Base-by-base conservation (phyloP, 176 grass and related monocot genomes). In the Oryza nivara region DNA sequence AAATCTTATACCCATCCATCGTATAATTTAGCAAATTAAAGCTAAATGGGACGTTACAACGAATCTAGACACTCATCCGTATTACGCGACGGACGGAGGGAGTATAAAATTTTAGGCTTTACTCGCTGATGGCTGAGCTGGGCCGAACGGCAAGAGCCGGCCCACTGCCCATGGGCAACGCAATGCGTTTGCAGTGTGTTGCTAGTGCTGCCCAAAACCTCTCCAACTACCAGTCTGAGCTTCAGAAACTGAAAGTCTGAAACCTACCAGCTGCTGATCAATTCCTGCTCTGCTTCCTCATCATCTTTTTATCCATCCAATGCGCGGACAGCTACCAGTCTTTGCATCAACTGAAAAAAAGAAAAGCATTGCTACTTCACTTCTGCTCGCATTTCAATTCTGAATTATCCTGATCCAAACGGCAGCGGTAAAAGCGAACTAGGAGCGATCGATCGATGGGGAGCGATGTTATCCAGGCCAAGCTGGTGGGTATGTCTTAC, bases 401-500 rank as follows among this genome's bases (percentile, higher is more conserved):
- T 4, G 10, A 16, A 48, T 32, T 32, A 32, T 22, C 28, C 8
- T 58, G 1, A 76, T 15, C n/a, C 44, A 17, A 28, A n/a, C 63
- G 43, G 14, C 38, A 14, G 4, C 3, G 14, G 9, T 34, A 7
- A 14, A 51, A 58, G 6, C 5, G 51, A 58, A 40, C 30, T n/a
- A 49, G 7, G 67, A 81, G 63, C 19, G 34, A 52, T 52, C 14
- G 85, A 46, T 80, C 43, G 36, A 88, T 87, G 85, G 80, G 71
- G n/a, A 89, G 79, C 85, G 75, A 40, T 2, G 83, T 70, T 73
- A 51, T 94, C 43, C 92, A 94, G 90, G 94, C 89, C 87, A 97
- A 94, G 88, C 92, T 97, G 94, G 94, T 97, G 80, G 87, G 89
- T 92, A 88, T 65, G 84, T 80, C 65, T 75, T 67, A 26, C 20